Percentiles rank a stretch among this genome's conserved stretches.
Conservation (phyloP, 371 early-diverging fungal species). For the Lichtheimia ornata region DNA sequence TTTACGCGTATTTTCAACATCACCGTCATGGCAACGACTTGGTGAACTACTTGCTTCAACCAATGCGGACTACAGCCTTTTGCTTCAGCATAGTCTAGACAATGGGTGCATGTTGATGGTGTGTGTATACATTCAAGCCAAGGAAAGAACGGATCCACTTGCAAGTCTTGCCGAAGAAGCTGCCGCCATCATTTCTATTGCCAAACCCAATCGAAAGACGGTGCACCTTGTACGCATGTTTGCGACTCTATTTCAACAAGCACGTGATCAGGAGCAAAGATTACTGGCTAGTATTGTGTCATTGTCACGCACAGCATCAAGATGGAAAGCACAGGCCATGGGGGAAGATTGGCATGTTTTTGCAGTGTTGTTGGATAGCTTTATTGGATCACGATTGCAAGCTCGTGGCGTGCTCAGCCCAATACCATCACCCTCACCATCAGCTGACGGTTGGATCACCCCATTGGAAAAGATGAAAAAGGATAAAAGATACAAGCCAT, state of each 20-base stretch:
- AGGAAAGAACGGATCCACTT: not conserved
- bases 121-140: constrained; percentile 9
- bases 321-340: constrained; percentile 5
- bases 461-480: constrained; percentile 2
- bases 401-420: constrained; percentile 10
- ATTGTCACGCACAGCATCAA: constrained; percentile 6
- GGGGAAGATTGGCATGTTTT: constrained; percentile 13
- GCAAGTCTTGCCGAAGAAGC: constrained; percentile 19
- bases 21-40: constrained; percentile 9
- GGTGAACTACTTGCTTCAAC: not conserved
- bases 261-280: constrained; percentile 2
- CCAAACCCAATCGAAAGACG: constrained; percentile 5
- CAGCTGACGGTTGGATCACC: not conserved
- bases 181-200: constrained; percentile 22
- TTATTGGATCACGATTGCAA: constrained; percentile 12
- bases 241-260: constrained; percentile 4
- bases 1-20: not conserved
- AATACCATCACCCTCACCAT: not conserved
- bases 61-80: constrained; percentile 2
- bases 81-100: constrained; percentile 17
- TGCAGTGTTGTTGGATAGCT: constrained; percentile 11
- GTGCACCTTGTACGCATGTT: constrained; percentile 13
- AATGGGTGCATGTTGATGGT: constrained; percentile 8
- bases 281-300: constrained; percentile 19
- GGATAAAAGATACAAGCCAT: constrained; percentile 8